Conservation (phyloP, 495 filamentous ascomycete genomes). For the Neurospora pannonica region DNA sequence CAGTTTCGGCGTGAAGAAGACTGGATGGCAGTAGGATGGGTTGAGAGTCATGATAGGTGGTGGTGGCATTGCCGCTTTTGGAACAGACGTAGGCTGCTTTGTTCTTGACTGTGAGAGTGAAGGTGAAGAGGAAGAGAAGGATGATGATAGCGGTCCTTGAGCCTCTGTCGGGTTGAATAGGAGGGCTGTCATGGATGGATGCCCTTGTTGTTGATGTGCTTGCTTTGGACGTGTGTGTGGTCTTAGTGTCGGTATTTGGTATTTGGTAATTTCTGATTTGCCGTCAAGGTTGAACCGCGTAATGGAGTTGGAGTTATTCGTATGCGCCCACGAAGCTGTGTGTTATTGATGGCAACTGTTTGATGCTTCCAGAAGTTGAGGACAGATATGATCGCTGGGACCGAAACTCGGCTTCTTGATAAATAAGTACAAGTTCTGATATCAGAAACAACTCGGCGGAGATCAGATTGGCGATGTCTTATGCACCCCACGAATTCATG, state of each 20-base stretch:
- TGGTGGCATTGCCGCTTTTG: not conserved
- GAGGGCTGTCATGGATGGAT: not conserved
- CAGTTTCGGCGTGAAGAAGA: slow-evolving; percentile 49
- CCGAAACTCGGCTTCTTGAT: not conserved
- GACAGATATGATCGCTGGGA: not conserved
- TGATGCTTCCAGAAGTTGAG: not conserved
- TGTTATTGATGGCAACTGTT: not conserved
- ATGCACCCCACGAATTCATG: not conserved
- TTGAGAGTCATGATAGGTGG: slow-evolving; percentile 12
- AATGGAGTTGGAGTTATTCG: not conserved
- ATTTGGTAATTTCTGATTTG: too few relatives aligned
- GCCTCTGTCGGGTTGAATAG: slow-evolving; percentile 3
- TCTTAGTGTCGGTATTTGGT: not conserved
- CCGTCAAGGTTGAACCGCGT: not conserved
- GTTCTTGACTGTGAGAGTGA: not conserved
- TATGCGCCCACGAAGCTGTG: not conserved
- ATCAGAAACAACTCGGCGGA: not conserved
- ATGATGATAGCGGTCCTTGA: not conserved
- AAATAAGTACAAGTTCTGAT: not conserved
- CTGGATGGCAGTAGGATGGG: slow-evolving; percentile 43
- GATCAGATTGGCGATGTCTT: not conserved
- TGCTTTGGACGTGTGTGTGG: not conserved
- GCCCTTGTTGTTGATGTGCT: not conserved
- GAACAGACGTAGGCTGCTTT: not conserved
- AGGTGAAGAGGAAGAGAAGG: not conserved